A percentile compares a stretch with the other conserved stretches of the same genome.
These are phyloP conservation scores for Hymenoscyphus repandus DNA, from an alignment of 2,329 filamentous ascomycete species.

Conservation along the genomic window DNA sequence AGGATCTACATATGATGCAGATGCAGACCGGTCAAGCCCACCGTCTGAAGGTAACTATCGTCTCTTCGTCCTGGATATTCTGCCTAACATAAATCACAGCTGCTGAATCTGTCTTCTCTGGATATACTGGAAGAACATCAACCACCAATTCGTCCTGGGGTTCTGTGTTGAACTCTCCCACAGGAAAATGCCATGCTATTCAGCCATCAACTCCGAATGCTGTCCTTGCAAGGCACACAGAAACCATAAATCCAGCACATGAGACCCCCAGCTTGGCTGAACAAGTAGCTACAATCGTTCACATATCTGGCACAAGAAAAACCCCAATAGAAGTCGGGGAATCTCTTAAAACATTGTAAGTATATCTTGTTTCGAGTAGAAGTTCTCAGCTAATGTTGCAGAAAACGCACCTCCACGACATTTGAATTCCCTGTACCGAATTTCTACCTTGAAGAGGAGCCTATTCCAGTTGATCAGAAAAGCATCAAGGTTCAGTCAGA, in stretches of 20 bases:
- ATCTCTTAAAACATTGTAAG: slow-evolving; percentile 15
- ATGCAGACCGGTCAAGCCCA: slow-evolving; percentile 11
- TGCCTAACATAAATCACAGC: slow-evolving; percentile 9
- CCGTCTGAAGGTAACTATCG: slow-evolving; percentile 20
- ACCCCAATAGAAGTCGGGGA: slow-evolving; percentile 19
- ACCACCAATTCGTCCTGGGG: slow-evolving; percentile 33
- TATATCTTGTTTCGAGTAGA: neutral
- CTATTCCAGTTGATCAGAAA: neutral
- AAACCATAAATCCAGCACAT: slow-evolving; percentile 33
- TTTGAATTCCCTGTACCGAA: slow-evolving; percentile 23
- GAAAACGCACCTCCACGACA: slow-evolving; percentile 10
- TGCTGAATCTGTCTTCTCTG: slow-evolving; percentile 42
- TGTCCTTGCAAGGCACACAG: slow-evolving; percentile 38
- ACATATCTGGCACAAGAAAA: slow-evolving; percentile 30
- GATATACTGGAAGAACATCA: slow-evolving; percentile 36
- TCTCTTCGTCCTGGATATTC: neutral
- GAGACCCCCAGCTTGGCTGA: slow-evolving; percentile 31
- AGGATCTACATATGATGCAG: slow-evolving; percentile 8
- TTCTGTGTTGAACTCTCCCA: slow-evolving; percentile 28
- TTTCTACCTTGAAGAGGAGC: slow-evolving; percentile 3
- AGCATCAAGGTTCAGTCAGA: neutral
- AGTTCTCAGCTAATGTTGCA: slow-evolving; percentile 2
- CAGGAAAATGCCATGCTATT: slow-evolving; percentile 24
- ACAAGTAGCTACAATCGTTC: slow-evolving; percentile 34
- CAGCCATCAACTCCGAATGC: slow-evolving; percentile 40